Conservation (phyloP, 139 green algal species). For the Dunaliella sp. region DNA sequence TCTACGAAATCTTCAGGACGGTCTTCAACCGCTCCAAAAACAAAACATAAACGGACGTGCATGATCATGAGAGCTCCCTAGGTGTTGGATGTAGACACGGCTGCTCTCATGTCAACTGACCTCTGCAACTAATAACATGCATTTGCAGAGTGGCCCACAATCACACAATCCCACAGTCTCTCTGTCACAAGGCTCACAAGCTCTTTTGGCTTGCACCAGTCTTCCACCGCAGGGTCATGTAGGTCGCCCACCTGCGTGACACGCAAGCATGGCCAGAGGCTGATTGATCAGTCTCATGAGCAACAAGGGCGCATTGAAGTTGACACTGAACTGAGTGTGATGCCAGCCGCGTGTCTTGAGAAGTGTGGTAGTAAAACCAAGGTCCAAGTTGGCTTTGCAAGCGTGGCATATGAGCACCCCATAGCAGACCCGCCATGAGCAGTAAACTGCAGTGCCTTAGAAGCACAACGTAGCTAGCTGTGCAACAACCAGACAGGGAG, state of each 20-base stretch:
- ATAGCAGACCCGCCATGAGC: neutral
- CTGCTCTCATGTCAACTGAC: no score
- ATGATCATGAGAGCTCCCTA: no score
- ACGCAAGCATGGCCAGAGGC: neutral
- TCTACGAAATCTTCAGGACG: no score
- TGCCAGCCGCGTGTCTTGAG: neutral
- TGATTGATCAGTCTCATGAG: no score
- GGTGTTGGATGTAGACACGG: no score
- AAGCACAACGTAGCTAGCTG: neutral
- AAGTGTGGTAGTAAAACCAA: neutral
- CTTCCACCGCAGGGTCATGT: constrained; percentile 17
- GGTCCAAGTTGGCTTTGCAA: no score
- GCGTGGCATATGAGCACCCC: neutral
- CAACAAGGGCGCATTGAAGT: neutral
- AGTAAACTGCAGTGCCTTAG: neutral
- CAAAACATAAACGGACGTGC: no score
- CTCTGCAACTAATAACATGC: no score
- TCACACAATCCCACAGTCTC: no score
- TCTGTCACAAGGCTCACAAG: no score
- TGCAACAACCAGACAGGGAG: neutral
- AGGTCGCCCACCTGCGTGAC: constrained; percentile 7
- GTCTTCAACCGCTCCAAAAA: no score
- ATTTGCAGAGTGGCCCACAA: no score
- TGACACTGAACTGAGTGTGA: neutral
- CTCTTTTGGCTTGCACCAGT: neutral